Conservation (phyloP, 345 rosid species). For the Corymbia maculata region DNA sequence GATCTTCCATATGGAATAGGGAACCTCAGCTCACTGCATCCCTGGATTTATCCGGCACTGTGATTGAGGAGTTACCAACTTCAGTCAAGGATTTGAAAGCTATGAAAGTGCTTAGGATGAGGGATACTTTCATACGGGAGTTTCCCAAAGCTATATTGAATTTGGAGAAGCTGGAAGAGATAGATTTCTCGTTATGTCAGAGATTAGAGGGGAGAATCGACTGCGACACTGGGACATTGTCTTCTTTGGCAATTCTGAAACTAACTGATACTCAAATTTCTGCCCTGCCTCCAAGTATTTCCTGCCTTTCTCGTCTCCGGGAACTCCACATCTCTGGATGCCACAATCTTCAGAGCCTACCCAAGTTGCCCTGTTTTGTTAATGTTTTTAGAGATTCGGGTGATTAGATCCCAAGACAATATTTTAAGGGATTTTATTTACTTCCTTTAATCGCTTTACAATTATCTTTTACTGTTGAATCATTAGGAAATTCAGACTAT, state of each 20-base stretch:
- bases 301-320: not conserved
- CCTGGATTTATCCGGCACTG: too few relatives aligned
- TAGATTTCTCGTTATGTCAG: too few relatives aligned
- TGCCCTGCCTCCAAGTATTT: not conserved
- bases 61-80: too few relatives aligned
- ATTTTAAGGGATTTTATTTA: not conserved
- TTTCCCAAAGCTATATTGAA: too few relatives aligned
- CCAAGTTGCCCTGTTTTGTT: not conserved
- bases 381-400: fast-evolving
- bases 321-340: not conserved
- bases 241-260: not conserved
- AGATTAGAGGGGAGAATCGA: too few relatives aligned
- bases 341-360: fast-evolving
- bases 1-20: too few relatives aligned
- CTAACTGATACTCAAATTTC: not conserved
- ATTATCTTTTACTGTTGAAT: not conserved
- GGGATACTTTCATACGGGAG: too few relatives aligned
- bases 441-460: not conserved
- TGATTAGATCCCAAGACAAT: not conserved
- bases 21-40: too few relatives aligned
- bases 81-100: too few relatives aligned
- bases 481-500: not conserved
- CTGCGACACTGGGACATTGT: too few relatives aligned
- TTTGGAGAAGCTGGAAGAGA: too few relatives aligned
- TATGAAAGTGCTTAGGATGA: too few relatives aligned